Evolutionary conservation across 495 filamentous ascomycete genomes (phyloP).

Genomic region (Tuber aestivum): DNA sequence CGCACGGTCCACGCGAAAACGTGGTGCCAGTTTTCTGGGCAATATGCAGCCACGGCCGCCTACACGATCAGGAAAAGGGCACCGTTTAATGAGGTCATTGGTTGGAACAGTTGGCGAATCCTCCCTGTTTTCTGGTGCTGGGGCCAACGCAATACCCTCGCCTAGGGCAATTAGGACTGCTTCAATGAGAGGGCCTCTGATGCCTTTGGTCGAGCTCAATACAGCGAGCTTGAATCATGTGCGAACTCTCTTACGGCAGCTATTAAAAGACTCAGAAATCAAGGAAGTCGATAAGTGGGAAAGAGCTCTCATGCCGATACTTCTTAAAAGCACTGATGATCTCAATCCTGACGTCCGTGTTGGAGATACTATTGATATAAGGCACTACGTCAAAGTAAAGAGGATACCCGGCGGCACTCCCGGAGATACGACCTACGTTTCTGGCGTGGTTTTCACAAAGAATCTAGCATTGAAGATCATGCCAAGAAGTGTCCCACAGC

Average conservation of each 20-base stretch:
- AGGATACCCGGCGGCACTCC: constrained; percentile 86
- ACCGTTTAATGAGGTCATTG: constrained; percentile 39
- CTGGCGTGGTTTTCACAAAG: constrained; percentile 93
- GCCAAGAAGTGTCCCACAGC: constrained; percentile 75
- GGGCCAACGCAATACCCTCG: constrained; percentile 27
- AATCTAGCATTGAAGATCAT: constrained; percentile 94
- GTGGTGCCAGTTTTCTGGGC: constrained; percentile 34
- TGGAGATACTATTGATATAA: constrained; percentile 93
- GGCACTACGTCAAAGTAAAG: constrained; percentile 98
- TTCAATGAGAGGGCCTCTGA: constrained; percentile 70
- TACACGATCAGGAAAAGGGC: constrained; percentile 37
- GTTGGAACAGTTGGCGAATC: constrained; percentile 33
- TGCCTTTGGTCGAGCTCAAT: constrained; percentile 74
- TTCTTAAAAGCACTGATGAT: constrained; percentile 87
- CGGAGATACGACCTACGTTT: constrained; percentile 87
- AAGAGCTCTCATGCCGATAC: constrained; percentile 80
- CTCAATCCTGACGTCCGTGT: constrained; percentile 84
- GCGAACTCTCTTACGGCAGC: constrained; percentile 71
- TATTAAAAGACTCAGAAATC: constrained; percentile 70
- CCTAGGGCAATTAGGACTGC: constrained; percentile 57
- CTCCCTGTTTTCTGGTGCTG: constrained; percentile 30
- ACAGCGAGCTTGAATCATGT: constrained; percentile 83
- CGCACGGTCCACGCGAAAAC: constrained; percentile 34
- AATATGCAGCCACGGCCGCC: constrained; percentile 37
- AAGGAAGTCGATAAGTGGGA: constrained; percentile 75